Percentiles rank a stretch among this genome's conserved stretches.
These are phyloP conservation scores for Geosmithia flava DNA, from an alignment of 2,329 filamentous ascomycete genomes.

Conservation along the genomic window DNA sequence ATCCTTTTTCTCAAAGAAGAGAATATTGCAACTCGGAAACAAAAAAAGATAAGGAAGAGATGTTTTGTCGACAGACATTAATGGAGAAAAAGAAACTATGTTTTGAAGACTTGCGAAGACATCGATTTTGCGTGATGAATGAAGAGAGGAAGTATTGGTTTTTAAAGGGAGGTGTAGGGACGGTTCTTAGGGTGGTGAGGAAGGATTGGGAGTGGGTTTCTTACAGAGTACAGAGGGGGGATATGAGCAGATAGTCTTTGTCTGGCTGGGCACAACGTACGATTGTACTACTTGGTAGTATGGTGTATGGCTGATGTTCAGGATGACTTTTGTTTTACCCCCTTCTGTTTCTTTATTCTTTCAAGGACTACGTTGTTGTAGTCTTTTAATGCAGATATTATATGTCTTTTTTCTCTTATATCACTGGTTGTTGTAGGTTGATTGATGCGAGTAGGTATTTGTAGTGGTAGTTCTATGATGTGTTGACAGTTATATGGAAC, in stretches of 20 bases:
- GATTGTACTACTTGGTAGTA: too few relatives aligned
- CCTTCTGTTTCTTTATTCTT: constrained; percentile 21
- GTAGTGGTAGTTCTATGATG: too few relatives aligned
- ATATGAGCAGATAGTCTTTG: too few relatives aligned
- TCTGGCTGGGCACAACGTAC: too few relatives aligned
- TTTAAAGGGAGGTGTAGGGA: neutral
- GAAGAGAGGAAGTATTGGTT: neutral
- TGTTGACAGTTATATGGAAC: too few relatives aligned
- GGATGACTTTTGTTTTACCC: neutral
- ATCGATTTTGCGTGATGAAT: neutral
- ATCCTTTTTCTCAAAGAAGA: neutral
- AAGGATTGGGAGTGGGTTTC: too few relatives aligned
- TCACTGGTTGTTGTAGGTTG: too few relatives aligned
- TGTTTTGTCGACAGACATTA: constrained; percentile 3
- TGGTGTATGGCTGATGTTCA: neutral
- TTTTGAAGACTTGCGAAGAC: constrained; percentile 11
- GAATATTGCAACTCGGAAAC: constrained; percentile 8
- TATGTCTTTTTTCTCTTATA: neutral
- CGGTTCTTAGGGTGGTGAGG: neutral
- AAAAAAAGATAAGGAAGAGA: constrained; percentile 15
- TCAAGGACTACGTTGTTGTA: constrained; percentile 28
- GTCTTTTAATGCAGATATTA: constrained; percentile 54
- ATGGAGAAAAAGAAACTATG: constrained; percentile 5
- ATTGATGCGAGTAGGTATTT: too few relatives aligned
- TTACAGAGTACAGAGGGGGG: too few relatives aligned